These are phyloP conservation scores for Tricholoma flavovirens DNA, from an alignment of 768 basidiomycete genomes.

Conservation along the genomic window DNA sequence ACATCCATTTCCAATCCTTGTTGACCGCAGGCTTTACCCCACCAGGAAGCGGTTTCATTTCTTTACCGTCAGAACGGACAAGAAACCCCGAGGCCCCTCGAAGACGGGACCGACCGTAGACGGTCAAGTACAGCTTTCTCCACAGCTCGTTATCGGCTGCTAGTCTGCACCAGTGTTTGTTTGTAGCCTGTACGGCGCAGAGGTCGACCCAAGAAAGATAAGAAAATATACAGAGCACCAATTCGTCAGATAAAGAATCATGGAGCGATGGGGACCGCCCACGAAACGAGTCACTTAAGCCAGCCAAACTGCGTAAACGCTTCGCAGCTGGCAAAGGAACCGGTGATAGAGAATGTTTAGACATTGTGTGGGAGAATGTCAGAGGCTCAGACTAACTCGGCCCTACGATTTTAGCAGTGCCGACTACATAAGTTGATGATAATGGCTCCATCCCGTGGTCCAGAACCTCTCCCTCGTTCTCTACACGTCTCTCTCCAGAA, in stretches of 20 bases:
- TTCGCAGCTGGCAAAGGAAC: constrained; percentile 51
- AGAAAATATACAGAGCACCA: constrained; percentile 69
- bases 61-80: constrained; percentile 48
- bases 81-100: constrained; percentile 63
- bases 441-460: constrained; percentile 53
- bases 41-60: constrained; percentile 54
- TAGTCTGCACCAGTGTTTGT: constrained; percentile 61
- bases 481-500: constrained; percentile 56
- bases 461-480: constrained; percentile 47
- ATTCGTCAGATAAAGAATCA: constrained; percentile 64
- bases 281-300: not conserved
- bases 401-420: too few relatives aligned
- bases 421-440: too few relatives aligned
- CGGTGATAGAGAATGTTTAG: constrained; percentile 47
- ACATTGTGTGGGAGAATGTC: constrained; percentile 26
- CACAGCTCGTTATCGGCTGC: constrained; percentile 70
- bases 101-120: constrained; percentile 63
- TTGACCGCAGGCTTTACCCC: constrained; percentile 34
- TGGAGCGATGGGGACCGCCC: constrained; percentile 39
- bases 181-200: constrained; percentile 57
- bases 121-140: constrained; percentile 57
- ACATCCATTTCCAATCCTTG: constrained; percentile 85
- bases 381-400: too few relatives aligned
- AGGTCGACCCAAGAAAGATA: constrained; percentile 63
- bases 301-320: constrained; percentile 35